These are phyloP conservation scores for Backusella tuberculispora DNA, from an alignment of 192 early-diverging fungal species.

Conservation along the genomic window DNA sequence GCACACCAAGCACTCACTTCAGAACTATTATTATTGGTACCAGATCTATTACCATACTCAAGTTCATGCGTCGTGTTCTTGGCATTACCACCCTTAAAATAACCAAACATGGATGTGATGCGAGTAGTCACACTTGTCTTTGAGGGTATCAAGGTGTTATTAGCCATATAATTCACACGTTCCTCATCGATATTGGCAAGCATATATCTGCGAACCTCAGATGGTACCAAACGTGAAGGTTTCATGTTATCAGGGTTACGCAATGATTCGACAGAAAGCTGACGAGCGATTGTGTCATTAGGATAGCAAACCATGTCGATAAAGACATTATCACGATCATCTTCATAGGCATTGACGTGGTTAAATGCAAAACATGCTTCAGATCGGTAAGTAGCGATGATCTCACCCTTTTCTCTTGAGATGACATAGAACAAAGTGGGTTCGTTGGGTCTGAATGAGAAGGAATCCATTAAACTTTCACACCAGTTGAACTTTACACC, in stretches of 20 bases:
- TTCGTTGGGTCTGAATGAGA: conserved; percentile 61
- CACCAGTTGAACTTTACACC: conserved; percentile 72
- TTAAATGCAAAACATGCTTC: conserved; percentile 68
- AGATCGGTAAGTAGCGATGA: conserved; percentile 69
- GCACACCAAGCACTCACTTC: conserved; percentile 21
- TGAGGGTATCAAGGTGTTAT: conserved; percentile 34
- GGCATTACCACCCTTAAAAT: conserved; percentile 42
- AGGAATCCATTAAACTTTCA: conserved; percentile 71
- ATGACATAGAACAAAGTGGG: conserved; percentile 75
- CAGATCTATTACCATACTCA: conserved; percentile 7
- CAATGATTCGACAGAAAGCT: conserved; percentile 57
- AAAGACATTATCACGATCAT: conserved; percentile 57
- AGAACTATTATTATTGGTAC: not conserved
- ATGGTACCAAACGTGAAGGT: conserved; percentile 47
- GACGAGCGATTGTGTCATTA: conserved; percentile 62
- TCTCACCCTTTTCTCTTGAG: conserved; percentile 65
- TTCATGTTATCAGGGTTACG: conserved; percentile 51
- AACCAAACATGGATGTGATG: conserved; percentile 25
- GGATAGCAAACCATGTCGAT: conserved; percentile 66
- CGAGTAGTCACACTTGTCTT: conserved; percentile 23
- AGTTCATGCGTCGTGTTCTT: not conserved
- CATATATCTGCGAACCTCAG: conserved; percentile 65
- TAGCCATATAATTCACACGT: conserved; percentile 45
- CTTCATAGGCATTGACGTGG: conserved; percentile 76
- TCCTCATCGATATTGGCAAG: conserved; percentile 62